A percentile compares a stretch with the other conserved stretches of the same genome.
Evolutionary conservation across 2,329 filamentous ascomycete genomes (phyloP).

Genomic region (Leptodontidium sp.): DNA sequence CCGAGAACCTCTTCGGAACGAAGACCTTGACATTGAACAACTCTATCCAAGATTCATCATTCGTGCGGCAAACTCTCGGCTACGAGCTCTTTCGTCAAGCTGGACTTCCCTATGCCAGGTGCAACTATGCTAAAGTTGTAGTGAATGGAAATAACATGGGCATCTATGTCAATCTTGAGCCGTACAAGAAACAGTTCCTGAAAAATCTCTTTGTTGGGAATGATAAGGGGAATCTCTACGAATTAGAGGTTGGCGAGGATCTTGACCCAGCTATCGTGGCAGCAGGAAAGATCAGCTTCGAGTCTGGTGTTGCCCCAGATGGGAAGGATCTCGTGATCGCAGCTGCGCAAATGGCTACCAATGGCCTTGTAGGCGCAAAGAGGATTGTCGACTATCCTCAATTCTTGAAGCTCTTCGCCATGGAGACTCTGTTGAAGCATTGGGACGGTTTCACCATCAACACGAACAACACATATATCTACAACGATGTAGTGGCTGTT

Average conservation of each 20-base stretch:
- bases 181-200: slow-evolving; percentile 22
- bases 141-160: slow-evolving; percentile 18
- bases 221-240: slow-evolving; percentile 18
- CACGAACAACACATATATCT: slow-evolving; percentile 23
- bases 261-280: slow-evolving; percentile 12
- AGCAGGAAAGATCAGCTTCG: slow-evolving; percentile 21
- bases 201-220: slow-evolving; percentile 16
- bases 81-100: slow-evolving; percentile 19
- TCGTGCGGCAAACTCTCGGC: slow-evolving; percentile 8
- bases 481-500: slow-evolving; percentile 20
- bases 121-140: slow-evolving; percentile 9
- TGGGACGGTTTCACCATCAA: slow-evolving; percentile 20
- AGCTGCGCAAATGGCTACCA: neutral
- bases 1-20: slow-evolving; percentile 16
- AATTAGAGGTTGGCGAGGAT: slow-evolving; percentile 17
- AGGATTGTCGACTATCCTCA: slow-evolving; percentile 8
- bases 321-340: slow-evolving; percentile 18
- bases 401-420: slow-evolving; percentile 16
- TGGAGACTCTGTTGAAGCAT: slow-evolving; percentile 21
- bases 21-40: slow-evolving; percentile 21
- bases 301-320: slow-evolving; percentile 8
- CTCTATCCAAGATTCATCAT: slow-evolving; percentile 10
- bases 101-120: slow-evolving; percentile 7
- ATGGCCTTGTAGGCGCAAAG: slow-evolving; percentile 6
- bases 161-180: slow-evolving; percentile 17